A percentile compares a stretch with the other conserved stretches of the same genome.
phyloP scores from a whole-genome alignment of 768 basidiomycete genomes.

The Goffeauzyma gilvescens region DNA sequence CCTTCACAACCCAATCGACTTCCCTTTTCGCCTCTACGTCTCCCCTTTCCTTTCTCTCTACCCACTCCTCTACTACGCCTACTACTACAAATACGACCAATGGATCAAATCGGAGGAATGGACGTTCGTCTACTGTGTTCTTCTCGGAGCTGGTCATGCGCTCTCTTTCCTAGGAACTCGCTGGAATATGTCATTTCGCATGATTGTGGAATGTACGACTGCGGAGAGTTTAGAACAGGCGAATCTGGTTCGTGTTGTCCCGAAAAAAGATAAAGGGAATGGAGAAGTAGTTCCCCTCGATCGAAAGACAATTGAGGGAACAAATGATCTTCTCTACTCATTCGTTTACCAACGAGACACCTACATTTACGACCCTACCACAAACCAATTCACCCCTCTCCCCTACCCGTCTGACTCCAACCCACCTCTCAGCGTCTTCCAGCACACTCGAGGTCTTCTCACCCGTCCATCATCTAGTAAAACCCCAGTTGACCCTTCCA shows the following conservation, averaged over 20 bases:
- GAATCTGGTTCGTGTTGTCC: slow-evolving; percentile 61
- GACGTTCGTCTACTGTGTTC: slow-evolving; percentile 83
- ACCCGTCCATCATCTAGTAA: slow-evolving; percentile 18
- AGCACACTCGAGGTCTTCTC: slow-evolving; percentile 38
- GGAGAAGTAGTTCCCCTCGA: slow-evolving; percentile 58
- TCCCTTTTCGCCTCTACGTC: slow-evolving; percentile 29
- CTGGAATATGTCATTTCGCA: slow-evolving; percentile 65
- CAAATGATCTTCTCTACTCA: slow-evolving; percentile 43
- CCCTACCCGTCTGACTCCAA: slow-evolving; percentile 66
- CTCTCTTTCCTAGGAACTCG: slow-evolving; percentile 77
- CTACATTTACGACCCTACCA: slow-evolving; percentile 45
- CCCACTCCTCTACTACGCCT: slow-evolving; percentile 47
- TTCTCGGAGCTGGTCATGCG: slow-evolving; percentile 69
- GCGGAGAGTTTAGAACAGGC: slow-evolving; percentile 52
- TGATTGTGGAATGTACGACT: slow-evolving; percentile 58
- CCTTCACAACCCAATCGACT: slow-evolving; percentile 33
- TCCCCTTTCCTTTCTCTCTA: slow-evolving; percentile 33
- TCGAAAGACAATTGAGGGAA: slow-evolving; percentile 31
- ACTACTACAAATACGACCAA: slow-evolving; percentile 71
- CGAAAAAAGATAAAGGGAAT: slow-evolving; percentile 59
- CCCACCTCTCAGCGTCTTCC: slow-evolving; percentile 52
- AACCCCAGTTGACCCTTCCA: slow-evolving; percentile 7
- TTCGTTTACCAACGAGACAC: slow-evolving; percentile 94
- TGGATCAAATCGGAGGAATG: slow-evolving; percentile 90
- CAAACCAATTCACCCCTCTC: slow-evolving; percentile 48